phyloP scores from a whole-genome alignment of 345 rosid genomes.

The Litchi chinensis region DNA sequence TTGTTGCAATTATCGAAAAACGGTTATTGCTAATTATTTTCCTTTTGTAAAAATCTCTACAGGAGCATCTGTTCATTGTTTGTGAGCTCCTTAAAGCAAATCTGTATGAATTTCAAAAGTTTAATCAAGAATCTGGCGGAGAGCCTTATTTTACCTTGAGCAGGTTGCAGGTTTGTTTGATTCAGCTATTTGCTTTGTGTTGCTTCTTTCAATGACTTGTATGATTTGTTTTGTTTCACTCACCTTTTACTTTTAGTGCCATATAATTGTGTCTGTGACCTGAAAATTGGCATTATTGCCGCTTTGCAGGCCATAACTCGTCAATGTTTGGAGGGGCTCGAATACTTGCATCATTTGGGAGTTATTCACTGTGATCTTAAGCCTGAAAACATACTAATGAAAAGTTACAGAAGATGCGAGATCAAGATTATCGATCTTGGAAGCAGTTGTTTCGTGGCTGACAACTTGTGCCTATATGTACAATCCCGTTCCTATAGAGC shows the following conservation, averaged over 20 bases:
- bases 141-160: conserved; percentile 69
- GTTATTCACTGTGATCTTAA: conserved; percentile 96
- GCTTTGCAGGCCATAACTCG: conserved; percentile 62
- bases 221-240: conserved; percentile 5
- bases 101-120: conserved; percentile 89
- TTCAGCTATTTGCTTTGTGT: neutral
- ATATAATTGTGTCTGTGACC: neutral
- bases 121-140: conserved; percentile 79
- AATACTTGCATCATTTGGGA: conserved; percentile 78
- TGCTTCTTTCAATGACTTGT: neutral
- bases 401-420: conserved; percentile 76
- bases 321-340: conserved; percentile 92
- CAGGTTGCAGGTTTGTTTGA: conserved; percentile 77
- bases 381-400: conserved; percentile 89
- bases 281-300: neutral
- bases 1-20: neutral
- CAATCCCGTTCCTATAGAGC: conserved; percentile 98
- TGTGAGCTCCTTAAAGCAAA: conserved; percentile 91
- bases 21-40: conserved; percentile 2
- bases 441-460: conserved; percentile 89
- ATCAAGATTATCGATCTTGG: conserved; percentile 97
- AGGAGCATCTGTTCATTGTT: conserved; percentile 97
- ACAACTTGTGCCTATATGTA: conserved; percentile 79
- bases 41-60: conserved; percentile 19
- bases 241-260: neutral